phyloP scores from a whole-genome alignment of 1,139 yeast genomes.

The Lodderomyces margitis region DNA sequence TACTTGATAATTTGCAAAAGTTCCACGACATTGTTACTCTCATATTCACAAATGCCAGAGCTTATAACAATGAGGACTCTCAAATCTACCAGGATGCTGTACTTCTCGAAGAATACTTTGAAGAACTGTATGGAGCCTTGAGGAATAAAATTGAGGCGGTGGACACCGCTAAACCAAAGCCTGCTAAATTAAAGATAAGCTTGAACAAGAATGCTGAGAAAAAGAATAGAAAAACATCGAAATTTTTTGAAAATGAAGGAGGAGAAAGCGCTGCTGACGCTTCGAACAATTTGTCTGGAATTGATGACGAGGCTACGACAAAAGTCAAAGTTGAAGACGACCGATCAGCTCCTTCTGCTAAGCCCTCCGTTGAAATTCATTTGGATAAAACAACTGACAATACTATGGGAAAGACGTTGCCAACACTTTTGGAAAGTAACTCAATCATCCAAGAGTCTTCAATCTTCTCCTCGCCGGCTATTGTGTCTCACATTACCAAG shows the following conservation, averaged over 20 bases:
- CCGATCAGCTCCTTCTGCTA: constrained; percentile 13
- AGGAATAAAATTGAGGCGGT: constrained; percentile 21
- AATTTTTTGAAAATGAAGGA: constrained; percentile 19
- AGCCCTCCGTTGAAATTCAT: constrained; percentile 10
- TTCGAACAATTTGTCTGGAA: constrained; percentile 14
- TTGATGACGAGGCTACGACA: constrained; percentile 13
- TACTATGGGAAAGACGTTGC: constrained; percentile 31
- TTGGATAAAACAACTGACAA: constrained; percentile 18
- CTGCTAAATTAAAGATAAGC: constrained; percentile 23
- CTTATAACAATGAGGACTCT: constrained; percentile 56
- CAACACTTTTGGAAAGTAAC: constrained; percentile 24
- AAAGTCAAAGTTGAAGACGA: constrained; percentile 13
- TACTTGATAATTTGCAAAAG: constrained; percentile 42
- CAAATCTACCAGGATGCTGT: constrained; percentile 57
- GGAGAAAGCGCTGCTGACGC: constrained; percentile 11
- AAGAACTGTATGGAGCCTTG: constrained; percentile 28
- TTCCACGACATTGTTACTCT: constrained; percentile 48
- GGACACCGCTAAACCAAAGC: constrained; percentile 10
- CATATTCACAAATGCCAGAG: constrained; percentile 57
- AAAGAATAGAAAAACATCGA: constrained; percentile 21
- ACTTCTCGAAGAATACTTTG: constrained; percentile 38
- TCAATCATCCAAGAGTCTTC: constrained; percentile 37
- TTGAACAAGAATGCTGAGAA: constrained; percentile 23
- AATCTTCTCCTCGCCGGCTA: constrained; percentile 36
- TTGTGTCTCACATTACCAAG: constrained; percentile 24